Conservation (phyloP, 2,329 filamentous ascomycete genomes). For the Aschersonia sp. region DNA sequence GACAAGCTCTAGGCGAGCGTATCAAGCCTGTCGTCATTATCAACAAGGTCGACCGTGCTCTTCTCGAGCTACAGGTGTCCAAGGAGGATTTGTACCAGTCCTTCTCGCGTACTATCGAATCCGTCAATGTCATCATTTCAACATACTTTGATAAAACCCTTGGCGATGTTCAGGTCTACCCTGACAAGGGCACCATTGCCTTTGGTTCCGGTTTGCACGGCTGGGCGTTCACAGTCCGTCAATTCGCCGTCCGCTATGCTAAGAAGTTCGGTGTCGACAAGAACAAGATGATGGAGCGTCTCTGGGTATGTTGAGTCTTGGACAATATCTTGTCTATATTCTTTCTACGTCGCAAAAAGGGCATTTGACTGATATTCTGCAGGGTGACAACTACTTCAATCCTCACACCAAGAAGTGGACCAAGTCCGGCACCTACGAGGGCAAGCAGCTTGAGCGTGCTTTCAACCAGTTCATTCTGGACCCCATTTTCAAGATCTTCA, state of each 20-base stretch:
- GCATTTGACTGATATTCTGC: neutral
- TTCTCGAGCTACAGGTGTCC: conserved; percentile 94
- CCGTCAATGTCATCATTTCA: conserved; percentile 98
- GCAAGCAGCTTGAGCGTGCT: conserved; percentile 85
- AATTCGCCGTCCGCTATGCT: conserved; percentile 90
- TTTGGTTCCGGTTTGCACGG: conserved; percentile 99
- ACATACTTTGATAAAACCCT: conserved; percentile 96
- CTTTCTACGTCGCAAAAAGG: neutral
- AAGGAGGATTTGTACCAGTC: conserved; percentile 99
- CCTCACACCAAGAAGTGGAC: conserved; percentile 99
- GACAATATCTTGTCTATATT: conserved; percentile 5
- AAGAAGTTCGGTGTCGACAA: conserved; percentile 99
- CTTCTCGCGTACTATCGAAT: conserved; percentile 98
- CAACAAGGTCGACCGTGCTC: conserved; percentile 99
- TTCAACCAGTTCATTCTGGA: conserved; percentile 99
- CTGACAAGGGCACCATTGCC: conserved; percentile 91
- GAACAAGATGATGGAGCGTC: conserved; percentile 99
- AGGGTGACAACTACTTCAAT: conserved; percentile 99
- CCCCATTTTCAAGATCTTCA: conserved; percentile 99
- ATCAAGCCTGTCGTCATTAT: conserved; percentile 99
- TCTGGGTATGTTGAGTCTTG: conserved; percentile 57
- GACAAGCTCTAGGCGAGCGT: conserved; percentile 97
- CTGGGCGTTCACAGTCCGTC: conserved; percentile 98
- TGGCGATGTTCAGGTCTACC: conserved; percentile 97
- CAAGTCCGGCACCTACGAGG: conserved; percentile 69